A percentile compares a stretch with the other conserved stretches of the same genome.
Conservation (phyloP, 768 basidiomycete genomes). For the Boletellus ananas region DNA sequence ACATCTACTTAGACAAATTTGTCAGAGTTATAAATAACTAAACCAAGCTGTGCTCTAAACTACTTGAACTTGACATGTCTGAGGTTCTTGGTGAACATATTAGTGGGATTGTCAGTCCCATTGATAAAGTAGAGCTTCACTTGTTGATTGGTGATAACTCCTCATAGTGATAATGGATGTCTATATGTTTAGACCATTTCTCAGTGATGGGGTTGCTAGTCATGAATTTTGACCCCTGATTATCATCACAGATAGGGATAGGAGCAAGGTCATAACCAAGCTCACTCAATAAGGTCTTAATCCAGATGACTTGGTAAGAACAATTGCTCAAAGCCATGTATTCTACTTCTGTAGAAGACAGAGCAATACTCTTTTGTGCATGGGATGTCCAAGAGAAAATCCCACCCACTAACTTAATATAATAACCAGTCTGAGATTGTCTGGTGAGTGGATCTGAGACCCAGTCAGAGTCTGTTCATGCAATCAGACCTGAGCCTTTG, state of each 20-base stretch:
- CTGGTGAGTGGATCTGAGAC: not conserved
- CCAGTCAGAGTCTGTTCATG: conserved; percentile 1
- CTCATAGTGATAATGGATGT: not conserved
- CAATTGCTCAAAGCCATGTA: conserved; percentile 39
- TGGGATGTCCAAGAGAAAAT: not conserved
- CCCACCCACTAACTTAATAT: not conserved
- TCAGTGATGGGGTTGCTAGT: not conserved
- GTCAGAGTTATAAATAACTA: too few relatives aligned
- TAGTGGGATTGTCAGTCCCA: not conserved
- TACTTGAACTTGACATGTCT: not conserved
- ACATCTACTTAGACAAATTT: too few relatives aligned
- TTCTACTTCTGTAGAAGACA: conserved; percentile 39
- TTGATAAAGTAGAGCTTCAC: not conserved
- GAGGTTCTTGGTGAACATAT: not conserved
- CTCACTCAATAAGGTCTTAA: conserved; percentile 16
- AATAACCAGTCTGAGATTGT: not conserved
- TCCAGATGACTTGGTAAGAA: conserved; percentile 26
- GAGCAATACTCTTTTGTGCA: conserved; percentile 11
- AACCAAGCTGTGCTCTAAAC: too few relatives aligned
- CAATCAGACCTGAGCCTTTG: not conserved
- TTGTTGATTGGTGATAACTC: not conserved
- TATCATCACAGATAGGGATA: not conserved
- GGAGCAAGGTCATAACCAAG: too few relatives aligned
- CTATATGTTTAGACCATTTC: not conserved
- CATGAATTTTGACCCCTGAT: not conserved